phyloP scores from a whole-genome alignment of 352 stramenopile species.

The Phytopythium delawarense region DNA sequence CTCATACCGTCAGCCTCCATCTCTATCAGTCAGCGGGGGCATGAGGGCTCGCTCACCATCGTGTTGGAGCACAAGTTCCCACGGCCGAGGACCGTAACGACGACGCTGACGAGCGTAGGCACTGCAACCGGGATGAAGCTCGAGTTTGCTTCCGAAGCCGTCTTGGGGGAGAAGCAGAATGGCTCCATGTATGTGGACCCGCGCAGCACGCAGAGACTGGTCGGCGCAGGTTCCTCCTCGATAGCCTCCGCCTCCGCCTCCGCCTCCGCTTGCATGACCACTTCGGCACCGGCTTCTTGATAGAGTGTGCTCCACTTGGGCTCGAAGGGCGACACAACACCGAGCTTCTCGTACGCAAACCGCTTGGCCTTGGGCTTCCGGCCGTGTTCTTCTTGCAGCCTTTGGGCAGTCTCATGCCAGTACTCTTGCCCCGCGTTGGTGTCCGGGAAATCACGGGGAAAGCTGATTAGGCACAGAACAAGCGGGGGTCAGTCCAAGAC shows the following conservation, averaged over 20 bases:
- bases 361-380: conserved; percentile 73
- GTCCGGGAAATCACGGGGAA: conserved; percentile 77
- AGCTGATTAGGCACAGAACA: conserved; percentile 31
- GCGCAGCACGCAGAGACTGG: conserved; percentile 50
- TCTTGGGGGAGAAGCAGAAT: conserved; percentile 47
- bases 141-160: not conserved
- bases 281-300: not conserved
- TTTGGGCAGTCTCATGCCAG: conserved; percentile 34
- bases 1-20: not conserved
- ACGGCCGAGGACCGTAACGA: conserved; percentile 47
- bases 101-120: conserved; percentile 66
- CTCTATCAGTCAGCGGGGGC: not conserved
- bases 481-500: conserved; percentile 2
- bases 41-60: conserved; percentile 37
- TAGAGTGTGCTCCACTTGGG: conserved; percentile 60
- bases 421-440: conserved; percentile 47
- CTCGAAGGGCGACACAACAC: conserved; percentile 53
- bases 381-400: conserved; percentile 18
- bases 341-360: conserved; percentile 54
- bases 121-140: conserved; percentile 47
- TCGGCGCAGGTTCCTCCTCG: conserved; percentile 5
- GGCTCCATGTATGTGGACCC: conserved; percentile 60
- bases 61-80: conserved; percentile 51
- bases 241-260: conserved; percentile 10
- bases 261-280: conserved; percentile 4